phyloP scores from a whole-genome alignment of 1,284 basidiomycete genomes.

The Phlebopus sp. region DNA sequence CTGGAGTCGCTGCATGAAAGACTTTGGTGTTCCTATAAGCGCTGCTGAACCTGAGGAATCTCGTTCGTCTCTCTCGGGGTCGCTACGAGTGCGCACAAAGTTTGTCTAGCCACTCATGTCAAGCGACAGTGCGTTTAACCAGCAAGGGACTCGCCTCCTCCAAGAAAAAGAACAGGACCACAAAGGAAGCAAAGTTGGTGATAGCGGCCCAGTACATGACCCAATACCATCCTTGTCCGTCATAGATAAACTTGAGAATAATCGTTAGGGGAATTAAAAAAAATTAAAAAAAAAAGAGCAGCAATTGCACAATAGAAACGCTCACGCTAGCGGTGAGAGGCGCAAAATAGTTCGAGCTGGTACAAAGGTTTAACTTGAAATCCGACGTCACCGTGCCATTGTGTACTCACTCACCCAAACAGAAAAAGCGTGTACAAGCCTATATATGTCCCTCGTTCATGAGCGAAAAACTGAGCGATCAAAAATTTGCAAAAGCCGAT shows the following conservation, averaged over 20 bases:
- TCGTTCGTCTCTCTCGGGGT: conserved; percentile 13
- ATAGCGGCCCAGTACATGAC: conserved; percentile 21
- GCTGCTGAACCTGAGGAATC: conserved; percentile 7
- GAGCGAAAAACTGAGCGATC: conserved; percentile 13
- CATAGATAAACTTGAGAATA: conserved; percentile 15
- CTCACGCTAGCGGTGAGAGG: conserved; percentile 17
- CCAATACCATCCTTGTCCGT: conserved; percentile 19
- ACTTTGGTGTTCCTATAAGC: conserved; percentile 11
- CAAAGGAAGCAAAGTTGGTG: conserved; percentile 13
- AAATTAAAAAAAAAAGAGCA: not conserved
- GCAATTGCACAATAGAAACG: not conserved
- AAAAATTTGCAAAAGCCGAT: not conserved
- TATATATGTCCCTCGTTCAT: conserved; percentile 16
- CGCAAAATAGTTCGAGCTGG: conserved; percentile 18
- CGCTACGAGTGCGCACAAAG: conserved; percentile 12
- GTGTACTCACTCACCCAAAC: conserved; percentile 10
- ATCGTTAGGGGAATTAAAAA: too few species aligned
- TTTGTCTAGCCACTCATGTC: conserved; percentile 7
- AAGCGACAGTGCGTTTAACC: not conserved
- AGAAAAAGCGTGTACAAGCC: conserved; percentile 17
- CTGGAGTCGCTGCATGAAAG: conserved; percentile 9
- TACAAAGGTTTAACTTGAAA: conserved; percentile 1
- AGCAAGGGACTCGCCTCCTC: conserved; percentile 12
- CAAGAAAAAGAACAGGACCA: conserved; percentile 17
- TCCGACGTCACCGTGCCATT: not conserved